Conservation (phyloP, 345 rosid genomes). For the Linum lewisii region DNA sequence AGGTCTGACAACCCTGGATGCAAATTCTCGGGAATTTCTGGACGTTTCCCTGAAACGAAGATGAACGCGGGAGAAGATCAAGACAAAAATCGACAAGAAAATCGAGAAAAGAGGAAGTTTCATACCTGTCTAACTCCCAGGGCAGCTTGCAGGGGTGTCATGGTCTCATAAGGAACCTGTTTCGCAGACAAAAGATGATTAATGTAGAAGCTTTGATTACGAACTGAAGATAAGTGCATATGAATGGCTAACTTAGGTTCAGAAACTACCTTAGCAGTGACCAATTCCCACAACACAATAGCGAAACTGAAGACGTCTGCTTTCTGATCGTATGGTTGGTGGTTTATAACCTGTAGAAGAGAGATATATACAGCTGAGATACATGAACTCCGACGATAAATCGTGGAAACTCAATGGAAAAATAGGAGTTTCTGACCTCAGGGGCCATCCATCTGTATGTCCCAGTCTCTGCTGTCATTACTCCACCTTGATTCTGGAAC, state of each 20-base stretch:
- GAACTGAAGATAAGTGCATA: not conserved
- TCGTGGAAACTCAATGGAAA: too few relatives aligned
- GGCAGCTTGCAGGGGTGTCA: conserved; percentile 78
- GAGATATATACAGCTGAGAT: not conserved
- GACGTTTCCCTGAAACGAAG: conserved; percentile 50
- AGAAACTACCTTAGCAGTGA: conserved; percentile 79
- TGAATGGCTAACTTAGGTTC: conserved; percentile 40
- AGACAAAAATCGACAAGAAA: not conserved
- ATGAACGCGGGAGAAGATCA: not conserved
- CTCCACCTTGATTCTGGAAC: conserved; percentile 53
- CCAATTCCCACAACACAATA: conserved; percentile 67
- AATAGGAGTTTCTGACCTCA: conserved; percentile 41
- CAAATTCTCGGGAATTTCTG: conserved; percentile 41
- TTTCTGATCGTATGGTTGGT: conserved; percentile 58
- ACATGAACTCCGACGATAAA: too few relatives aligned
- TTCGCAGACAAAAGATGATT: conserved; percentile 4
- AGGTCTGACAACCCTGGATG: conserved; percentile 42
- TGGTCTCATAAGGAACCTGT: conserved; percentile 55
- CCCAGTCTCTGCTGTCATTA: conserved; percentile 79
- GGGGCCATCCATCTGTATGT: conserved; percentile 93
- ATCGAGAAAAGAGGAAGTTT: not conserved
- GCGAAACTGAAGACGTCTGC: conserved; percentile 75
- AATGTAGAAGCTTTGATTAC: not conserved
- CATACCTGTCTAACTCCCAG: conserved; percentile 67
- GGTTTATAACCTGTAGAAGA: conserved; percentile 52